These are phyloP conservation scores for Berberis vulgaris DNA, from an alignment of 164 flowering plant species.

Conservation along the genomic window DNA sequence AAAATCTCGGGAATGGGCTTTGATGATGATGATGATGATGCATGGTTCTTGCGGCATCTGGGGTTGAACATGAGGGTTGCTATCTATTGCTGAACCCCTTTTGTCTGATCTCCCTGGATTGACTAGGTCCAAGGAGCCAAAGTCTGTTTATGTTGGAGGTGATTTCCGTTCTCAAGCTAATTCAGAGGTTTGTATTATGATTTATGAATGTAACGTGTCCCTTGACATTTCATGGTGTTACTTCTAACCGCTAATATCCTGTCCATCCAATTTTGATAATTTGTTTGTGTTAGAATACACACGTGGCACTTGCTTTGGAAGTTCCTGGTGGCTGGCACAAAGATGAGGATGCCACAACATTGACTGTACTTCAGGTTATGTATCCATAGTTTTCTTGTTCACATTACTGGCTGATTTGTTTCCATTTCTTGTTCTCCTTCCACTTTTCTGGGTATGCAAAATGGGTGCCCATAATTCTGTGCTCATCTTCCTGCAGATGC, in stretches of 20 bases:
- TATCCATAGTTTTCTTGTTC: slow-evolving; percentile 7
- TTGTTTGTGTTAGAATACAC: slow-evolving; percentile 39
- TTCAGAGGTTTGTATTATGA: slow-evolving; percentile 68
- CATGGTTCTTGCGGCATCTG: slow-evolving; percentile 88
- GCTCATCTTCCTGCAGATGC: slow-evolving; percentile 43
- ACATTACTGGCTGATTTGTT: background rate
- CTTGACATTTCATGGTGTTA: too few relatives aligned
- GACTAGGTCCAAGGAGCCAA: slow-evolving; percentile 37
- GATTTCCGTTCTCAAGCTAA: slow-evolving; percentile 70
- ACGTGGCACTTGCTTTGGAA: slow-evolving; percentile 89
- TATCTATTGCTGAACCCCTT: slow-evolving; percentile 75
- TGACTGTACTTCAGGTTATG: slow-evolving; percentile 83
- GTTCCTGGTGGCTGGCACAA: slow-evolving; percentile 83
- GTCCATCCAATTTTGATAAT: background rate
- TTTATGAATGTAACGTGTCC: background rate
- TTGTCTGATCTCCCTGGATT: slow-evolving; percentile 67
- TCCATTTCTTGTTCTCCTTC: background rate
- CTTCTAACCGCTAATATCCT: background rate
- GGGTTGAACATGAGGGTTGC: slow-evolving; percentile 80
- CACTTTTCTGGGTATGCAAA: background rate
- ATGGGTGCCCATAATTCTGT: slow-evolving; percentile 3
- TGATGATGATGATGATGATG: slow-evolving; percentile 84
- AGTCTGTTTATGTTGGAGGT: slow-evolving; percentile 74
- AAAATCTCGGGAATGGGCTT: too few relatives aligned
- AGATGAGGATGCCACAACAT: slow-evolving; percentile 62